These are phyloP conservation scores for Fusarium praegraminearum DNA, from an alignment of 2,329 filamentous ascomycete genomes.

Conservation along the genomic window DNA sequence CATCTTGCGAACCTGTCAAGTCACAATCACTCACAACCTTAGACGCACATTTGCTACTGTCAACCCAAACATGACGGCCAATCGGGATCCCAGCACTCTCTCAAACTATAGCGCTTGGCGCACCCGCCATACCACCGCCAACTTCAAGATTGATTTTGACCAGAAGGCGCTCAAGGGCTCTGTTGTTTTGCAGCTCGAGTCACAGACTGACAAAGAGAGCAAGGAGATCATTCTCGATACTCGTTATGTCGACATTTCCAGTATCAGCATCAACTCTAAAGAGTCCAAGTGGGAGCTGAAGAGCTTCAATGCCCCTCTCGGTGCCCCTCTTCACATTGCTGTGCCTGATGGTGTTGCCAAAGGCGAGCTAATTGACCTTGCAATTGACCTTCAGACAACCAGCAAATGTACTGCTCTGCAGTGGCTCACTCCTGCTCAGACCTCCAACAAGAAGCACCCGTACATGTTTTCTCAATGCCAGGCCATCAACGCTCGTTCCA, in stretches of 20 bases:
- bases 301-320: slow-evolving; percentile 78
- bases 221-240: slow-evolving; percentile 88
- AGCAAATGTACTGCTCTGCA: slow-evolving; percentile 91
- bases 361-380: slow-evolving; percentile 65
- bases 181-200: slow-evolving; percentile 81
- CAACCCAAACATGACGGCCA: slow-evolving; percentile 49
- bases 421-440: slow-evolving; percentile 94
- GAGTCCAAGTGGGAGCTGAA: slow-evolving; percentile 76
- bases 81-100: slow-evolving; percentile 86
- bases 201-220: slow-evolving; percentile 77
- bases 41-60: slow-evolving; percentile 49
- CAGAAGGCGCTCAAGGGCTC: slow-evolving; percentile 80
- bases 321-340: slow-evolving; percentile 75
- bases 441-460: slow-evolving; percentile 93
- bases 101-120: slow-evolving; percentile 92
- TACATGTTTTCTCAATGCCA: slow-evolving; percentile 99
- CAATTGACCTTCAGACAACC: slow-evolving; percentile 84
- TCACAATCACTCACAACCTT: slow-evolving; percentile 42
- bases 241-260: slow-evolving; percentile 80
- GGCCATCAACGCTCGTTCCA: slow-evolving; percentile 91
- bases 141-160: slow-evolving; percentile 86
- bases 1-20: slow-evolving; percentile 42
- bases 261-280: slow-evolving; percentile 76
- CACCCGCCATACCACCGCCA: slow-evolving; percentile 84
- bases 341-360: slow-evolving; percentile 66